These are phyloP conservation scores for Murraya koenigii DNA, from an alignment of 345 rosid species.

Conservation along the genomic window DNA sequence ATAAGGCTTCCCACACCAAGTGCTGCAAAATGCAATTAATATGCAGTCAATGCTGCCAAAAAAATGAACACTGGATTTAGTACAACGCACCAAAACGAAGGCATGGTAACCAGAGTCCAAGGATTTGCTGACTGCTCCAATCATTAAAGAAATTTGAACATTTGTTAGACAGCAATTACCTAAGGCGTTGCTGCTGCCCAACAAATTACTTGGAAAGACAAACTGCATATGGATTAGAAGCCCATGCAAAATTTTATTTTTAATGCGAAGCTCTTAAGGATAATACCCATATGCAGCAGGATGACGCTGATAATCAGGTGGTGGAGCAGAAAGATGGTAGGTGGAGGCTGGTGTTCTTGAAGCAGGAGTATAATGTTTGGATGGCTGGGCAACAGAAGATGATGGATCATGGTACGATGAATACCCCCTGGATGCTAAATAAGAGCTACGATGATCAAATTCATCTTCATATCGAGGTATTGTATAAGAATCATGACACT, in stretches of 20 bases:
- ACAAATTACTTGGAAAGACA: neutral
- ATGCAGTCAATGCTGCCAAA: neutral
- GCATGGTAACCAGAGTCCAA: too few relatives aligned
- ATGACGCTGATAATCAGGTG: neutral
- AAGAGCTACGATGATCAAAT: neutral
- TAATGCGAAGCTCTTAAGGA: neutral
- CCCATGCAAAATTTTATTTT: neutral
- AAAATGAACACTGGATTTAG: neutral
- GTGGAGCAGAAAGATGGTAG: neutral
- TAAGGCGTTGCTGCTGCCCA: neutral
- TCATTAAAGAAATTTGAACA: neutral
- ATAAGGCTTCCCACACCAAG: neutral
- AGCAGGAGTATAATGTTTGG: neutral
- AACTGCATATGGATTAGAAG: neutral
- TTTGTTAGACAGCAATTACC: neutral
- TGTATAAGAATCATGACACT: neutral
- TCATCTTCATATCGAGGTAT: neutral
- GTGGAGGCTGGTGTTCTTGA: neutral
- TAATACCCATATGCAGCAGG: neutral
- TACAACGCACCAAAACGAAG: neutral
- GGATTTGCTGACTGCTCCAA: neutral
- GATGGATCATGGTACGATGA: neutral
- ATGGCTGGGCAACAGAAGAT: neutral
- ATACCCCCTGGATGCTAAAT: neutral
- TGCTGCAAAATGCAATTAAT: neutral